Evolutionary conservation across 164 flowering plant species (phyloP), one percentile per base, ranked within the genome.

Genomic region (Macadamia tetraphylla): DNA sequence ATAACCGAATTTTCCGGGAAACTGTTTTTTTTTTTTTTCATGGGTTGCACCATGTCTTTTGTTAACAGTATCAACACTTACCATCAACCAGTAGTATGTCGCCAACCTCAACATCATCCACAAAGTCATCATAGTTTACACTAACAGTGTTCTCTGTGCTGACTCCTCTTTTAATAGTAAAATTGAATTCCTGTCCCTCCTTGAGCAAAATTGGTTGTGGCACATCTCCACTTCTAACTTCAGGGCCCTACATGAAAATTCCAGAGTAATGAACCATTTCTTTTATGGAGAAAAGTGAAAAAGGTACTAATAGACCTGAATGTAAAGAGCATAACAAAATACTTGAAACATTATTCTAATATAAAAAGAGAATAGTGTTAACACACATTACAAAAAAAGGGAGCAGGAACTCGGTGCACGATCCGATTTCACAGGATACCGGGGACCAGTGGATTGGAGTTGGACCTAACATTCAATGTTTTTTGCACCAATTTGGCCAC

Each of bases 141-240:
- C 98, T 90, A 49, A 94, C 97, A 73, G 91, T 88, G 78, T 92
- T 74, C 31, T 83, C 90, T 35, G 87, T 68, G 83, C 86, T 79
- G 76, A 94, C 94, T 69, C 97, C 97, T 79, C 98, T 87, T 73
- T 79, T 81, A 68, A 94, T 94, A 3, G 98, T 90, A 71, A 94
- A 92, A 73, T 77, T 92, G 77, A 94, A 92, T 64, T 89, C 99
- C 74, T 90, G 97, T 7, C 98, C 99, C 72, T 88, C 97, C 70
- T 86, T 68, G n/a, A 94, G 89, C 71, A 78, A 3, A 60, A 94
- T 89, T 53, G 98, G 97, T 71, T 88, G 85, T 64, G 98, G 91
- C 35, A 92, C 87, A 79, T 94, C 98, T 66, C 99, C 99, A 77
- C 99, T 94, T 83, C 99, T 83, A 66, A 92, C 99, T 83, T 94